phyloP scores from a whole-genome alignment of 495 filamentous ascomycete species.

The Penicillium pulvis region DNA sequence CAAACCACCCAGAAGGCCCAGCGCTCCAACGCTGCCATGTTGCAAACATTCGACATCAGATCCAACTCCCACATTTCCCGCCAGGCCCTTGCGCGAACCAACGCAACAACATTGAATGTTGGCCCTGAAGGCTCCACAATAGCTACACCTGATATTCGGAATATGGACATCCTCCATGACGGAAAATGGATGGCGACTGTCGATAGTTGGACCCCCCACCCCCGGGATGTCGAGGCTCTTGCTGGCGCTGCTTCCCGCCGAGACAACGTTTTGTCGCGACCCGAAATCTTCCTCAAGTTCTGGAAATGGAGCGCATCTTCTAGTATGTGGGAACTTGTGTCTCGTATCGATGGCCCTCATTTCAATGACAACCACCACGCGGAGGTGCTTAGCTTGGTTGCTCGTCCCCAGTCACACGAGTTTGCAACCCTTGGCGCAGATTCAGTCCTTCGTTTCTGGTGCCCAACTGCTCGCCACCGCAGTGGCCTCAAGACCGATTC shows the following conservation, averaged over 20 bases:
- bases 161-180: slow-evolving; percentile 71
- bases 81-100: slow-evolving; percentile 86
- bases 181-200: slow-evolving; percentile 90
- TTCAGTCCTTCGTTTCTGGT: slow-evolving; percentile 75
- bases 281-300: slow-evolving; percentile 85
- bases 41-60: slow-evolving; percentile 83
- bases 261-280: slow-evolving; percentile 23
- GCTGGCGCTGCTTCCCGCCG: slow-evolving; percentile 42
- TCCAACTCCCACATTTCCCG: slow-evolving; percentile 72
- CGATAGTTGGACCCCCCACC: slow-evolving; percentile 82
- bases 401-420: slow-evolving; percentile 62
- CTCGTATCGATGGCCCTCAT: slow-evolving; percentile 84
- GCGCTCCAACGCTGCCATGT: slow-evolving; percentile 49
- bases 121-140: slow-evolving; percentile 69
- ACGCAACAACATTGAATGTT: slow-evolving; percentile 75
- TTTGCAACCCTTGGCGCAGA: slow-evolving; percentile 89
- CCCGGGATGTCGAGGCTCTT: slow-evolving; percentile 59
- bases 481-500: slow-evolving; percentile 61
- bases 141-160: slow-evolving; percentile 70
- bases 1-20: slow-evolving; percentile 34
- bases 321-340: slow-evolving; percentile 69
- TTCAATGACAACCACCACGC: slow-evolving; percentile 50
- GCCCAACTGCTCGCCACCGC: slow-evolving; percentile 61
- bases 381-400: slow-evolving; percentile 67
- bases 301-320: slow-evolving; percentile 74